phyloP scores from a whole-genome alignment of 129 eudicot genomes.

The Escallonia herrerae region DNA sequence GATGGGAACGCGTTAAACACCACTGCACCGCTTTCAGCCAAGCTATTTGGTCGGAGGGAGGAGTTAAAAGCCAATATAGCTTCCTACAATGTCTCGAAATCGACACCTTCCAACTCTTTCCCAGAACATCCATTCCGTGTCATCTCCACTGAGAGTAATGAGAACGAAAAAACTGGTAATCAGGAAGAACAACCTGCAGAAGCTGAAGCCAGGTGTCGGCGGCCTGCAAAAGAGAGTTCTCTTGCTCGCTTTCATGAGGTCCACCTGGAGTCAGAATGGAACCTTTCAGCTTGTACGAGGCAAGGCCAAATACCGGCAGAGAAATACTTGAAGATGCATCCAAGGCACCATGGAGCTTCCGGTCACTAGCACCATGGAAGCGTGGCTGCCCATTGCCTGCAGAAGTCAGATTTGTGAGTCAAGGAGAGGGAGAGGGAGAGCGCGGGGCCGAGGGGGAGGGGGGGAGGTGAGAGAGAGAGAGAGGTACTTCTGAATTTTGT shows the following conservation, averaged over 20 bases:
- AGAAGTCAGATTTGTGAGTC: neutral
- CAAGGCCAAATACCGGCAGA: conserved; percentile 66
- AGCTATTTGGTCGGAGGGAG: conserved; percentile 9
- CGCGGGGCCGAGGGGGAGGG: conserved; percentile 15
- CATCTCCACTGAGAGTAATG: conserved; percentile 28
- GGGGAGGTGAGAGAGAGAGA: too few species aligned
- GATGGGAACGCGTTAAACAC: too few species aligned
- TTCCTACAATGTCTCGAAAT: neutral
- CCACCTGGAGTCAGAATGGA: conserved; percentile 36
- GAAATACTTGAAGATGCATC: conserved; percentile 28
- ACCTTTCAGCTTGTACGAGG: conserved; percentile 53
- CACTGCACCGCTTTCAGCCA: neutral
- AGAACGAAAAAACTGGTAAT: conserved; percentile 46
- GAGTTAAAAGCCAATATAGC: neutral
- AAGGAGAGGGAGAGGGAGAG: neutral
- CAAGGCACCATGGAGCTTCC: too few species aligned
- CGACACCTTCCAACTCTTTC: neutral
- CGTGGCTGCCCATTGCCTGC: conserved; percentile 15
- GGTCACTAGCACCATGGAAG: conserved; percentile 23
- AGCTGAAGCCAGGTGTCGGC: conserved; percentile 55
- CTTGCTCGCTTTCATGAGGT: conserved; percentile 36
- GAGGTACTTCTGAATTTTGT: conserved; percentile 38
- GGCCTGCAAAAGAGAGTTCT: conserved; percentile 37
- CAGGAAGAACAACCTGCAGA: conserved; percentile 50
- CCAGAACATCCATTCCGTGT: conserved; percentile 7